These are phyloP conservation scores for Marchantia paleacea DNA, from an alignment of 225 moss, liverwort and hornwort genomes.

Conservation along the genomic window DNA sequence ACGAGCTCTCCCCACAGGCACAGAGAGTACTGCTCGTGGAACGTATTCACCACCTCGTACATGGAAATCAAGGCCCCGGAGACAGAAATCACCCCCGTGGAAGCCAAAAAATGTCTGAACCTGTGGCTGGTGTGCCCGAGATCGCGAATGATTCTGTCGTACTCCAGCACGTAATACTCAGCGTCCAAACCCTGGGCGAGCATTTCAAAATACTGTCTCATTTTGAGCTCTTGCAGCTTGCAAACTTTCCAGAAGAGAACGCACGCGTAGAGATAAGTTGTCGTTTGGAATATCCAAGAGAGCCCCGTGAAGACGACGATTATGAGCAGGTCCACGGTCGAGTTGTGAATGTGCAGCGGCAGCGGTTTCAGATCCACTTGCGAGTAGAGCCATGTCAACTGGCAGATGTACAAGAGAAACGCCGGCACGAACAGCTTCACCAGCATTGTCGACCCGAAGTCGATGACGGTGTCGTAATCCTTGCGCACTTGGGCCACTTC, in stretches of 20 bases:
- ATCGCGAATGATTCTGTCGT: slow-evolving; percentile 40
- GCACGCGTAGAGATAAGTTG: slow-evolving; percentile 46
- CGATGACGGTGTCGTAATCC: slow-evolving; percentile 43
- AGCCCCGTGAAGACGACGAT: slow-evolving; percentile 16
- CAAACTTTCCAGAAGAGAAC: slow-evolving; percentile 51
- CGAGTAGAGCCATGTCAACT: slow-evolving; percentile 33
- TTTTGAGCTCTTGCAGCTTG: slow-evolving; percentile 47
- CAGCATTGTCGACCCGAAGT: slow-evolving; percentile 34
- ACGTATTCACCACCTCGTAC: slow-evolving; percentile 42
- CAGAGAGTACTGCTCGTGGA: slow-evolving; percentile 19
- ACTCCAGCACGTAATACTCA: slow-evolving; percentile 47
- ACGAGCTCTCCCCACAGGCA: slow-evolving; percentile 45
- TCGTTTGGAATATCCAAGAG: slow-evolving; percentile 45
- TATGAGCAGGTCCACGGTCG: slow-evolving; percentile 9
- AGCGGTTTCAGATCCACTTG: slow-evolving; percentile 29
- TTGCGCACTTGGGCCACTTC: slow-evolving; percentile 47
- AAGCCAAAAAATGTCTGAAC: slow-evolving; percentile 39
- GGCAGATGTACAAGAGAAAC: slow-evolving; percentile 27
- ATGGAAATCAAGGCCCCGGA: slow-evolving; percentile 37
- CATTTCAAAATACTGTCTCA: slow-evolving; percentile 38
- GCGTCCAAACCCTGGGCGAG: slow-evolving; percentile 37
- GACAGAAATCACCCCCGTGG: slow-evolving; percentile 35
- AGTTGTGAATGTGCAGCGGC: slow-evolving; percentile 6
- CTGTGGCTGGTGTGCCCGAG: slow-evolving; percentile 37
- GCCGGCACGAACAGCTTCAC: slow-evolving; percentile 36